Evolutionary conservation across 2,329 filamentous ascomycete genomes (phyloP), one percentile per base, ranked within the genome.

Genomic region (Monilinia fructigena): DNA sequence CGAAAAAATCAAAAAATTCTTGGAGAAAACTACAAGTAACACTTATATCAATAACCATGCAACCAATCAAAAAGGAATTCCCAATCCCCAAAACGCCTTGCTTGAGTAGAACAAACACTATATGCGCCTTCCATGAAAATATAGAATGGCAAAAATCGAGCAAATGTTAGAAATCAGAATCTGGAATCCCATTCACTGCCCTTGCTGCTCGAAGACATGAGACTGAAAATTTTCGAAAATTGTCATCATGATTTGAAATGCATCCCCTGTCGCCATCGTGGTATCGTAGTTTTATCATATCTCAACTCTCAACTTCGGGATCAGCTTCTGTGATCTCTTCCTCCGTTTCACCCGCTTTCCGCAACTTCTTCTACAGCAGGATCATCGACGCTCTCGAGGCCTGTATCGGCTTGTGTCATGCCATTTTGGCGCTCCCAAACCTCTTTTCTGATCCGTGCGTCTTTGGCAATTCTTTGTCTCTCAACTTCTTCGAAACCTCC

Each of bases 401-500:
- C 56, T n/a, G 70, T 70, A 69, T 75, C 74, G 8, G 72, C 74
- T 54, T 72, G 70, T 10, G 72, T 73, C 72, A 75, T 74, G 10
- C 86, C 86, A 72, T 89, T 89, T 80, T 85, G 82, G 53, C 85
- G 79, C 72, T 89, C 86, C 87, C 87, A 89, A 16, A 89, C 91
- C 77, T 97, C 93, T 73, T 86, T 89, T 66, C 93, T 84, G 67
- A 93, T 92, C 72, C 86, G 85, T 68, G 98, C 95, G 74, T 99
- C 95, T 77, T 94, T 96, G 47, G 88, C 86, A 75, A 89, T 89
- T 60, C 95, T 84, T 55, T 92, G 82, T 63, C 95, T 85, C 79
- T 99, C 95, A 0, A 93, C 89, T 79, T 99, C 95, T 77, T 98
- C 95, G 60, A 97, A 89, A 0, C 95, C 95, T 52, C 95, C 95